Percentiles rank a stretch among this genome's conserved stretches.
Evolutionary conservation across 306 rosid genomes (phyloP).

Genomic region (Dryas alaskensis): DNA sequence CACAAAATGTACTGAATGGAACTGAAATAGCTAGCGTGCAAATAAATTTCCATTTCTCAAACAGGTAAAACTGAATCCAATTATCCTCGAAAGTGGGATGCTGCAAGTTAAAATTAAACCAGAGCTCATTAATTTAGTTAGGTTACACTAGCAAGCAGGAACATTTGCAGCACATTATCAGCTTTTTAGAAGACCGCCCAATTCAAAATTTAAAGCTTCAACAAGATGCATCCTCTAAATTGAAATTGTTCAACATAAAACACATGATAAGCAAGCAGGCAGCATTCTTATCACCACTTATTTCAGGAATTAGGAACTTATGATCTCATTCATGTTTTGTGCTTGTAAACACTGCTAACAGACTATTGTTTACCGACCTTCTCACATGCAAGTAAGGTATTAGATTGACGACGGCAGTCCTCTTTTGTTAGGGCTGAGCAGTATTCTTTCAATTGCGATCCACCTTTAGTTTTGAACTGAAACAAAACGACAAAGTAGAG

Average conservation of each 20-base stretch:
- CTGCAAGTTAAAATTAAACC: neutral
- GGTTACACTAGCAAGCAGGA: neutral
- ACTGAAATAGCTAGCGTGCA: neutral
- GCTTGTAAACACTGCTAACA: conserved; percentile 16
- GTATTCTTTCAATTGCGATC: conserved; percentile 79
- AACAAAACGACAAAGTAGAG: conserved; percentile 6
- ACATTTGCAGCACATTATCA: neutral
- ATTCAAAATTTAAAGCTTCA: neutral
- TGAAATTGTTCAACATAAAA: neutral
- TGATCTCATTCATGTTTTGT: neutral
- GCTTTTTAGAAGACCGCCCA: neutral
- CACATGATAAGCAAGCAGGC: neutral
- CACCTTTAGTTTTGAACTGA: conserved; percentile 93
- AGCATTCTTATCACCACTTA: neutral
- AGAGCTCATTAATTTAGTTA: conserved; percentile 3
- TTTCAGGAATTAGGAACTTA: neutral
- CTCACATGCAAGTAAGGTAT: conserved; percentile 82
- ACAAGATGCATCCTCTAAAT: neutral
- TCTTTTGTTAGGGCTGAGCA: conserved; percentile 91
- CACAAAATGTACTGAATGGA: too few relatives aligned
- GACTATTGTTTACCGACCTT: conserved; percentile 53
- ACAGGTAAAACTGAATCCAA: neutral
- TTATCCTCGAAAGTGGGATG: neutral
- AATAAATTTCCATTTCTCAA: neutral
- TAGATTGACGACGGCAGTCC: conserved; percentile 84